A percentile compares a stretch with the other conserved stretches of the same genome.
phyloP scores from a whole-genome alignment of 1,284 basidiomycete genomes.

The Tylopilus orsonianus region DNA sequence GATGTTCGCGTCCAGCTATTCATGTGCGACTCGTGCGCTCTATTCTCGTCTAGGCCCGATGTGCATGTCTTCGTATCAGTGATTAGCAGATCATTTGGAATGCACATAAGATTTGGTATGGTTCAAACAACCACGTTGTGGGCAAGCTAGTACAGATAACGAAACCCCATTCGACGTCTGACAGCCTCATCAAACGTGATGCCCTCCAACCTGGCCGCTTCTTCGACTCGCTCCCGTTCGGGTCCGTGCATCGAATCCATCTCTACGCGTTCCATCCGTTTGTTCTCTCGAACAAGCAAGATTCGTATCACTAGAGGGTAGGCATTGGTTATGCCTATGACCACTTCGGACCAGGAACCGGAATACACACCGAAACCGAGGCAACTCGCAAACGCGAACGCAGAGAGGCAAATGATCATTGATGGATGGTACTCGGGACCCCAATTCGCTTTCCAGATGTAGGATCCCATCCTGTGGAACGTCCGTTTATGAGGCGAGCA shows the following conservation, averaged over 20 bases:
- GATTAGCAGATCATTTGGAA: too few relatives aligned
- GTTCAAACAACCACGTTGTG: too few relatives aligned
- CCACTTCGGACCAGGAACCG: not conserved
- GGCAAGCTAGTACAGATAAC: slow-evolving; percentile 2
- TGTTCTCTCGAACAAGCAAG: slow-evolving; percentile 1
- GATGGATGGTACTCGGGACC: slow-evolving; percentile 50
- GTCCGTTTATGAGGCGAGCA: not conserved
- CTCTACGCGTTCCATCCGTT: slow-evolving; percentile 1
- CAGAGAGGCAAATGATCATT: slow-evolving; percentile 45
- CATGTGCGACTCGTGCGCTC: too few relatives aligned
- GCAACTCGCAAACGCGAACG: slow-evolving; percentile 39
- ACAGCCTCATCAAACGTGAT: slow-evolving; percentile 30
- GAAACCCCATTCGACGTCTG: not conserved
- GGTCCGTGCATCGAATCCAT: not conserved
- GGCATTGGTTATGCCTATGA: not conserved
- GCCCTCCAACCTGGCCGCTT: slow-evolving; percentile 50
- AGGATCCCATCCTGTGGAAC: not conserved
- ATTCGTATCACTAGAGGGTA: slow-evolving; percentile 43
- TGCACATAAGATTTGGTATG: too few relatives aligned
- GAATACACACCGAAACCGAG: slow-evolving; percentile 38
- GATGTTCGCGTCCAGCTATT: too few relatives aligned
- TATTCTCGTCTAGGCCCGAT: too few relatives aligned
- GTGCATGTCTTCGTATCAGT: too few relatives aligned
- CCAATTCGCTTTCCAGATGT: slow-evolving; percentile 40
- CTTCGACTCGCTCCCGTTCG: slow-evolving; percentile 44